These are phyloP conservation scores for Neonectria coccinea DNA, from an alignment of 2,329 filamentous ascomycete genomes.

Conservation along the genomic window DNA sequence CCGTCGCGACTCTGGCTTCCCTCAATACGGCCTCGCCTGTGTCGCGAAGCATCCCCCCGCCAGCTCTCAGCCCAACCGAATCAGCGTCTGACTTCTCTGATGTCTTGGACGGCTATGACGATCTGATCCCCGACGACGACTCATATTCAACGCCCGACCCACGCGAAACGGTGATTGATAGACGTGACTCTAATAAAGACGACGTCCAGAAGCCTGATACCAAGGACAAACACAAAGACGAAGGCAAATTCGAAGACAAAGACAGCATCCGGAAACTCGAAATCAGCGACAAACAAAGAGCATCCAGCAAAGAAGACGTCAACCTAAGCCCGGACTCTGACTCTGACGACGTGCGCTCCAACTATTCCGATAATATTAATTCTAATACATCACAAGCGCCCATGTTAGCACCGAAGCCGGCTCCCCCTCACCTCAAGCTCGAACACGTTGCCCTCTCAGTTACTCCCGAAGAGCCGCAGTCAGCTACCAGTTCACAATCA, in stretches of 20 bases:
- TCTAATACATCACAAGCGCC: slow-evolving; percentile 57
- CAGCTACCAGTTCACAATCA: slow-evolving; percentile 41
- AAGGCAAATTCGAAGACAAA: slow-evolving; percentile 36
- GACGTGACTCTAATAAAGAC: slow-evolving; percentile 44
- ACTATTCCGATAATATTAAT: slow-evolving; percentile 52
- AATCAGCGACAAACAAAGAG: slow-evolving; percentile 40
- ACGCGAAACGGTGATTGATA: slow-evolving; percentile 43
- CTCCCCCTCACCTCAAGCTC: slow-evolving; percentile 66
- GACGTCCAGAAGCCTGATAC: slow-evolving; percentile 35
- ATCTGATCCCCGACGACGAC: slow-evolving; percentile 53
- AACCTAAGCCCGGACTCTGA: slow-evolving; percentile 28
- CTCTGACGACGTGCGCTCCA: slow-evolving; percentile 45
- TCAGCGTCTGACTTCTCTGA: slow-evolving; percentile 58
- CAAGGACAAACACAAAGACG: slow-evolving; percentile 36
- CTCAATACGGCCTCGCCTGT: slow-evolving; percentile 37
- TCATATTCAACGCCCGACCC: slow-evolving; percentile 45
- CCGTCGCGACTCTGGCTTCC: slow-evolving; percentile 42
- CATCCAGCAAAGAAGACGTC: slow-evolving; percentile 15
- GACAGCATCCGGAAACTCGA: slow-evolving; percentile 29
- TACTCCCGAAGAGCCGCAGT: slow-evolving; percentile 42
- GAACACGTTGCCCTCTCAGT: slow-evolving; percentile 54
- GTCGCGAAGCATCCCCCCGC: slow-evolving; percentile 55
- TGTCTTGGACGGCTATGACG: slow-evolving; percentile 58
- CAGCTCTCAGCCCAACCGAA: slow-evolving; percentile 56
- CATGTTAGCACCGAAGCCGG: slow-evolving; percentile 62